Conservation (phyloP, 768 basidiomycete species). For the Termitomyces sp. region DNA sequence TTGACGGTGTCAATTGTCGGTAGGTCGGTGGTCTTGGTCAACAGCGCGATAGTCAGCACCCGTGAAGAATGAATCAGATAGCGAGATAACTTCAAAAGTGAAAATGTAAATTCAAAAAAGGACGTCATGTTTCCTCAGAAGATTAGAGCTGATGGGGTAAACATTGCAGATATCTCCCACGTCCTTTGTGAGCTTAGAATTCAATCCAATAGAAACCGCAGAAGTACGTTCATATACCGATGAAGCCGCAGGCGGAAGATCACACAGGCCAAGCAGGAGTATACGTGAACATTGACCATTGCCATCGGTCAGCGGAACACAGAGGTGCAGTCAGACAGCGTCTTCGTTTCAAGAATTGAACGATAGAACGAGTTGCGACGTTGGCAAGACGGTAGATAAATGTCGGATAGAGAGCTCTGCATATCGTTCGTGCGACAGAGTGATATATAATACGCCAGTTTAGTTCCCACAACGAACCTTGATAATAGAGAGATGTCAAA, state of each 20-base stretch:
- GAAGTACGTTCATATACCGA: too few species aligned
- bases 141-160: neutral
- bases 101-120: neutral
- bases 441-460: neutral
- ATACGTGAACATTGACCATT: neutral
- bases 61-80: neutral
- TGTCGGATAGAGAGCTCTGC: neutral
- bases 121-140: neutral
- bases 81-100: neutral
- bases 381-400: neutral
- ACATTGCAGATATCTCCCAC: neutral
- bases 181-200: neutral
- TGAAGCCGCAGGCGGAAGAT: neutral
- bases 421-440: neutral
- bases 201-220: too few species aligned
- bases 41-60: neutral
- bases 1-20: neutral
- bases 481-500: too few species aligned
- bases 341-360: neutral
- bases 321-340: neutral
- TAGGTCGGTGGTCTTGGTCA: neutral
- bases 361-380: neutral
- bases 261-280: too few species aligned
- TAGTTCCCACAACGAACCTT: too few species aligned
- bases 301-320: neutral